Conservation (phyloP, 2,329 filamentous ascomycete genomes). For the Lomentospora prolificans region DNA sequence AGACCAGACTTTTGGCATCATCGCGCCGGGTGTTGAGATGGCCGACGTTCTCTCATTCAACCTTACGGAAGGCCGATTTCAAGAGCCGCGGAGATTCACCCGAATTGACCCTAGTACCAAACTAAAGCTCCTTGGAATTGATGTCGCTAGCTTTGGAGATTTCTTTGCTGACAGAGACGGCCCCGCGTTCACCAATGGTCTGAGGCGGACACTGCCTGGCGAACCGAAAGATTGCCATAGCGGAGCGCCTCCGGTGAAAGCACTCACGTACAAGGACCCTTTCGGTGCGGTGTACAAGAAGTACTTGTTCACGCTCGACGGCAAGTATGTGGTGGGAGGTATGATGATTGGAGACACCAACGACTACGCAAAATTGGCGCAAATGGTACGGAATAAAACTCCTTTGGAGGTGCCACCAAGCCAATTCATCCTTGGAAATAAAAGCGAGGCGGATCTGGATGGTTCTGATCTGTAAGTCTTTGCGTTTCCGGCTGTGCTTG, state of each 20-base stretch:
- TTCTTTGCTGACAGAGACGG: constrained; percentile 87
- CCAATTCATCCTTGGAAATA: constrained; percentile 73
- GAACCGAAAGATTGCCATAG: background rate
- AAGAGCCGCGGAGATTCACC: constrained; percentile 55
- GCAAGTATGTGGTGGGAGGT: constrained; percentile 82
- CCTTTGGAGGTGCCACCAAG: constrained; percentile 66
- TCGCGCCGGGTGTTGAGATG: constrained; percentile 86
- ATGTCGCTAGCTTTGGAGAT: constrained; percentile 88
- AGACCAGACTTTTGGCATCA: constrained; percentile 77
- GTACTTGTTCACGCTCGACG: constrained; percentile 81
- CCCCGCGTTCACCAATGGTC: constrained; percentile 57
- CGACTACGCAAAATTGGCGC: constrained; percentile 82
- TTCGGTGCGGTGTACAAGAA: constrained; percentile 89
- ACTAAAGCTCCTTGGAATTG: constrained; percentile 78
- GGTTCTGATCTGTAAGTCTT: constrained; percentile 47
- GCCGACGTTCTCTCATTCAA: constrained; percentile 88
- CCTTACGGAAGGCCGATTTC: constrained; percentile 67
- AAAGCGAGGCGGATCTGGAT: constrained; percentile 63
- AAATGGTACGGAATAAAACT: constrained; percentile 78
- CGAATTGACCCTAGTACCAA: constrained; percentile 84
- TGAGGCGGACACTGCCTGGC: constrained; percentile 5
- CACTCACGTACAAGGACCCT: constrained; percentile 79
- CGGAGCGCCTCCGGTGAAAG: constrained; percentile 53
- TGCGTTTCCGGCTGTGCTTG: background rate
- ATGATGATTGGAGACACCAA: constrained; percentile 96